These are phyloP conservation scores for Hypoxylon rubiginosum DNA, from an alignment of 2,329 filamentous ascomycete genomes.

Conservation along the genomic window DNA sequence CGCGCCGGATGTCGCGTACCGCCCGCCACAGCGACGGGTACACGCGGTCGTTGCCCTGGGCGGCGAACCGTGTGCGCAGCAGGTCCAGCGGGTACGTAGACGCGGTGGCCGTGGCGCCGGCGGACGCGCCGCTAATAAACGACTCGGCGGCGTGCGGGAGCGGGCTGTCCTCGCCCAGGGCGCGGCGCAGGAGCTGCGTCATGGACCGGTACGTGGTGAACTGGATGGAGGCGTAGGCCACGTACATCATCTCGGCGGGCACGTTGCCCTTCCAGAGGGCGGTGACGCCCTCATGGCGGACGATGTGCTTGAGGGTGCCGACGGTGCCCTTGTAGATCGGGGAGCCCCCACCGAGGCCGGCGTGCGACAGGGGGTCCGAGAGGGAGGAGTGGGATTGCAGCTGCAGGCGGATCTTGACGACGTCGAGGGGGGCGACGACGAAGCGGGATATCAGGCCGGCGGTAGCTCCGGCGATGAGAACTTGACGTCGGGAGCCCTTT, in stretches of 20 bases:
- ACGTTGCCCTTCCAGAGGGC: slow-evolving; percentile 98
- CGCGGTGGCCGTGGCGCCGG: slow-evolving; percentile 85
- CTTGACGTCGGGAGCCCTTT: slow-evolving; percentile 69
- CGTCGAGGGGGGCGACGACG: slow-evolving; percentile 93
- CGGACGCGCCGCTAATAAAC: slow-evolving; percentile 85
- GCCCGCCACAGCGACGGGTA: slow-evolving; percentile 80
- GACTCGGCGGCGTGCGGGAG: slow-evolving; percentile 79
- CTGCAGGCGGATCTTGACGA: slow-evolving; percentile 97
- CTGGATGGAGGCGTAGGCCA: slow-evolving; percentile 89
- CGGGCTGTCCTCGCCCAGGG: slow-evolving; percentile 53
- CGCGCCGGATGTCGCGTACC: slow-evolving; percentile 76
- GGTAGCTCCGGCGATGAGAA: slow-evolving; percentile 68
- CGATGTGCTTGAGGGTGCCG: slow-evolving; percentile 80
- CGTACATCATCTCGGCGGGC: slow-evolving; percentile 93
- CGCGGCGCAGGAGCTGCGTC: slow-evolving; percentile 73
- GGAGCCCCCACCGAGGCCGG: slow-evolving; percentile 60
- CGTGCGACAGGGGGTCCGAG: slow-evolving; percentile 76
- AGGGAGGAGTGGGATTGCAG: slow-evolving; percentile 85
- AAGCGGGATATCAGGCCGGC: slow-evolving; percentile 94
- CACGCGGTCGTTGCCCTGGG: slow-evolving; percentile 84
- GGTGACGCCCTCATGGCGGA: slow-evolving; percentile 84
- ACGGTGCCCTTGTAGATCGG: slow-evolving; percentile 80
- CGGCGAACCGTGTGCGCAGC: slow-evolving; percentile 94
- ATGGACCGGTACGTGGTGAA: slow-evolving; percentile 88
- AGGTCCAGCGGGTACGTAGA: slow-evolving; percentile 94